Evolutionary conservation across 495 filamentous ascomycete genomes (phyloP).

Genomic region (Neurospora africana): DNA sequence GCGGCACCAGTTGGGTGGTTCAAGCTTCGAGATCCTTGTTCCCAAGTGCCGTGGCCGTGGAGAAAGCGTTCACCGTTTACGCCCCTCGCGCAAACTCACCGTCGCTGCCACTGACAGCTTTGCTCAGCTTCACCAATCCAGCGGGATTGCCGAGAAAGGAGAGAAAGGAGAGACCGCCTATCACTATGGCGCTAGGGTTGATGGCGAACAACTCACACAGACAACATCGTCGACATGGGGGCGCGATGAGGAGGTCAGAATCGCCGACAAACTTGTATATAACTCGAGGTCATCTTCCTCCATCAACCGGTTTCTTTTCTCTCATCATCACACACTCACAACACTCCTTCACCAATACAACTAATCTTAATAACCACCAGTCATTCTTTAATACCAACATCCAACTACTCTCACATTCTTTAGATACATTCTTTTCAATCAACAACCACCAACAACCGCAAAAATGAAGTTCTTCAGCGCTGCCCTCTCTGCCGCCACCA

Average conservation of each 20-base stretch:
- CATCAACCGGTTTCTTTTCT: not conserved
- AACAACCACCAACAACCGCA: not conserved
- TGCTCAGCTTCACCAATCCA: not conserved
- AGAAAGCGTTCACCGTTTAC: not conserved
- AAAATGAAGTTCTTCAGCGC: constrained; percentile 8
- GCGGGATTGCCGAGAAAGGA: not conserved
- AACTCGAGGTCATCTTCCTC: not conserved
- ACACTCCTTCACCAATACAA: not conserved
- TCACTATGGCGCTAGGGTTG: not conserved
- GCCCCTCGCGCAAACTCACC: not conserved
- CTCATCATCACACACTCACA: not conserved
- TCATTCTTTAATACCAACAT: not conserved
- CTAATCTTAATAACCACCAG: not conserved
- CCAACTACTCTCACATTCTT: not conserved
- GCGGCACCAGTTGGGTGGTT: not conserved
- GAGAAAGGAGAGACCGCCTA: not conserved
- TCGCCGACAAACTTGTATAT: not conserved
- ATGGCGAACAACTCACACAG: not conserved
- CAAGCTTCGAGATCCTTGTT: not conserved
- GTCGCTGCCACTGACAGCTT: not conserved
- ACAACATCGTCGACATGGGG: not conserved
- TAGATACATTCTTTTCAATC: not conserved
- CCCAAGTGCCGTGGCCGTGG: not conserved
- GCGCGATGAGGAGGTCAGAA: not conserved
- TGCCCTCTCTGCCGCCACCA: constrained; percentile 1